Conservation (phyloP, 805 yeast species). For the Zygosaccharomyces bailii region DNA sequence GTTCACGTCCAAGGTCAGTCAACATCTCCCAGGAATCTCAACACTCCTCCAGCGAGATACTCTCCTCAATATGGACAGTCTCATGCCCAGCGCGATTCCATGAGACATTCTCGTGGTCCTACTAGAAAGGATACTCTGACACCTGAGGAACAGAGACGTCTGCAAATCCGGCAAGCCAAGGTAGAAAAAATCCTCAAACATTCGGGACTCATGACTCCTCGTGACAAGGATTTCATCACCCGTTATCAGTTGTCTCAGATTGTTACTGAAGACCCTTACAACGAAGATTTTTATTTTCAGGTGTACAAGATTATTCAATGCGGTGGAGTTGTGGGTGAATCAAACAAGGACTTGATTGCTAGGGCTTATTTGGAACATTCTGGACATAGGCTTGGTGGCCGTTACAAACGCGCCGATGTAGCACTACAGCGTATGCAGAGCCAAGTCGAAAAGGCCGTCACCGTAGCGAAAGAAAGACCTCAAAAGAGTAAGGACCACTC, state of each 20-base stretch:
- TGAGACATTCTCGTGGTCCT: conserved; percentile 22
- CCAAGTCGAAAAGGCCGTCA: conserved; percentile 94
- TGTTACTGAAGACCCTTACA: conserved; percentile 95
- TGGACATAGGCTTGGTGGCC: conserved; percentile 86
- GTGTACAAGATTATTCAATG: conserved; percentile 75
- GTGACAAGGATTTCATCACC: conserved; percentile 93
- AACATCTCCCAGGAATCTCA: conserved; percentile 7
- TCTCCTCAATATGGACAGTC: conserved; percentile 11
- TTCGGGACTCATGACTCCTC: conserved; percentile 94
- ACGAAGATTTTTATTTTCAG: conserved; percentile 94
- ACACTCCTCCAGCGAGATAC: neutral
- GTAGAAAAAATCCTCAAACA: conserved; percentile 72
- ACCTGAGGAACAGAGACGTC: conserved; percentile 69
- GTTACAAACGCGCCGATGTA: conserved; percentile 77
- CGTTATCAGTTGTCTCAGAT: conserved; percentile 92
- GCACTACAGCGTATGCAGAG: conserved; percentile 97
- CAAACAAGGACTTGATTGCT: conserved; percentile 75
- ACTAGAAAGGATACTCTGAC: conserved; percentile 45
- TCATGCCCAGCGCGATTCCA: conserved; percentile 15
- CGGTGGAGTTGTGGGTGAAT: conserved; percentile 39
- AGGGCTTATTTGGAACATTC: conserved; percentile 88
- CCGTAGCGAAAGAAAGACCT: conserved; percentile 87
- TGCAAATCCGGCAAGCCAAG: conserved; percentile 66
- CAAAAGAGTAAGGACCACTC: conserved; percentile 49
- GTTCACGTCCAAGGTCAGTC: conserved; percentile 4